Conservation (phyloP, 345 rosid genomes). For the Raphanus raphanistrum region DNA sequence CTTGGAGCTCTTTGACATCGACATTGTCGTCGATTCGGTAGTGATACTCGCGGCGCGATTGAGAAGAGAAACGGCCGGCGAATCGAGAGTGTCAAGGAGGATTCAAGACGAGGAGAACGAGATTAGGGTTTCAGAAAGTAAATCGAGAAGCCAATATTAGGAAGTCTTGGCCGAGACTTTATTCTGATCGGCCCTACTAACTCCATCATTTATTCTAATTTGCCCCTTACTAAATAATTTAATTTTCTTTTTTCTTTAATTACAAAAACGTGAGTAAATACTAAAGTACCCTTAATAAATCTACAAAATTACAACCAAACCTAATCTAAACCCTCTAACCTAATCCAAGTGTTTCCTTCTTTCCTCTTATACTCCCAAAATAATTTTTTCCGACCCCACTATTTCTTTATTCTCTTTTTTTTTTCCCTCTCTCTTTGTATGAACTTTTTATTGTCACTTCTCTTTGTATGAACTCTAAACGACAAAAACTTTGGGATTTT, state of each 20-base stretch:
- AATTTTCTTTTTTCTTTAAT: too few species aligned
- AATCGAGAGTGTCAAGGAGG: slow-evolving; percentile 3
- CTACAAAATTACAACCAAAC: not conserved
- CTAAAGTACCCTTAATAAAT: not conserved
- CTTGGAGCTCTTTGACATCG: slow-evolving; percentile 96
- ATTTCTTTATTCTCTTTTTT: not conserved
- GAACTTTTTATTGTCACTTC: too few species aligned
- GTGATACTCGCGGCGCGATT: not conserved
- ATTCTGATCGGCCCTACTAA: too few species aligned
- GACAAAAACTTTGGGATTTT: too few species aligned
- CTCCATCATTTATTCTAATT: too few species aligned
- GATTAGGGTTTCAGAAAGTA: slow-evolving; percentile 20
- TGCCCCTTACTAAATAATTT: too few species aligned
- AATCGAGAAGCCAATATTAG: not conserved
- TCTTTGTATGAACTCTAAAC: too few species aligned
- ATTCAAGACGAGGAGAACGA: slow-evolving; percentile 12
- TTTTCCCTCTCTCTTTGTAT: too few species aligned
- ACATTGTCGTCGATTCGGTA: slow-evolving; percentile 48
- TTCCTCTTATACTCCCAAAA: not conserved
- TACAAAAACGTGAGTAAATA: not conserved
- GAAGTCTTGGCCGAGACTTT: not conserved
- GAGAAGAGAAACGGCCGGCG: slow-evolving; percentile 10
- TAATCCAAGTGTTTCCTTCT: not conserved
- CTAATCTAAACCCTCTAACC: not conserved
- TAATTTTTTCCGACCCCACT: not conserved